Conservation (phyloP, 345 rosid genomes). For the Carallia pectinifolia region DNA sequence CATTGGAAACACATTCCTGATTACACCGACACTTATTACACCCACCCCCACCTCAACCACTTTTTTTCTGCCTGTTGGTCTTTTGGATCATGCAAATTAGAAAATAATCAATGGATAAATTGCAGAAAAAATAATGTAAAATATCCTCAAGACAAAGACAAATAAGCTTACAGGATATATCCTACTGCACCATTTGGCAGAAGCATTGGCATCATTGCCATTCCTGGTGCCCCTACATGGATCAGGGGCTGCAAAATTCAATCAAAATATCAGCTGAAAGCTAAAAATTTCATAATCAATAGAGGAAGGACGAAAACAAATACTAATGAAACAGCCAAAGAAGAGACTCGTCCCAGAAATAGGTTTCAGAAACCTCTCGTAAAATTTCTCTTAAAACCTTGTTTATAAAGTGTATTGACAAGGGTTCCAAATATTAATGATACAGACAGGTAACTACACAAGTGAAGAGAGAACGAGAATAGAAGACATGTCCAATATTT, state of each 20-base stretch:
- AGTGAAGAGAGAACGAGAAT: background rate
- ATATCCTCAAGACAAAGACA: background rate
- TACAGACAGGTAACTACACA: background rate
- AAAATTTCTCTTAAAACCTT: background rate
- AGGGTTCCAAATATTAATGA: background rate
- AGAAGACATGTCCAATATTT: background rate
- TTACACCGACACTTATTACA: background rate
- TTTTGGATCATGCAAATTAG: background rate
- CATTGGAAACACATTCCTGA: background rate
- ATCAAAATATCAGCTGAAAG: slow-evolving; percentile 17
- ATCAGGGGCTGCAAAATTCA: slow-evolving; percentile 71
- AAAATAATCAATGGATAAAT: background rate
- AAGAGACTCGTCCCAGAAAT: background rate
- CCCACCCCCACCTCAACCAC: no score
- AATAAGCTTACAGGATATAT: slow-evolving; percentile 74
- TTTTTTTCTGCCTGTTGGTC: no score
- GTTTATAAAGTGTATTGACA: background rate
- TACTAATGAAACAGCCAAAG: background rate
- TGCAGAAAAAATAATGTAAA: background rate
- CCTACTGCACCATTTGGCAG: slow-evolving; percentile 93
- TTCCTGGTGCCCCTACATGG: slow-evolving; percentile 75
- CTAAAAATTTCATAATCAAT: background rate
- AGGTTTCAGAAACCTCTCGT: background rate
- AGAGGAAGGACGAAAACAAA: background rate
- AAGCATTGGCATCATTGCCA: slow-evolving; percentile 99